Percentiles rank a stretch among this genome's conserved stretches.
Evolutionary conservation across 1,284 basidiomycete species (phyloP).

Genomic region (Heliocybe sulcata): DNA sequence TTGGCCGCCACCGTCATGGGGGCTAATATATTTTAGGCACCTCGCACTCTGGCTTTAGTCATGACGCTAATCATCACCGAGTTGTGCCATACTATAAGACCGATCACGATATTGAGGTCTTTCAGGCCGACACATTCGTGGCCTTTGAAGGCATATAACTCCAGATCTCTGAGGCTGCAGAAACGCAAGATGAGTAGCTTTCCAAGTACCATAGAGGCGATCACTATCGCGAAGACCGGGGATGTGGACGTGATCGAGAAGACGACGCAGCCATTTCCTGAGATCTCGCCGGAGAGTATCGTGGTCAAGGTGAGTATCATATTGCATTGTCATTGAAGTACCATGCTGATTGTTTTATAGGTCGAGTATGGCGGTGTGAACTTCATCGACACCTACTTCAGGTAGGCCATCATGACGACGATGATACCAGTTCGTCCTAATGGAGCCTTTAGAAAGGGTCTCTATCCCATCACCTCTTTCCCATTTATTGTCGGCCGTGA

Average conservation of each 20-base stretch:
- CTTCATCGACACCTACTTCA: conserved; percentile 80
- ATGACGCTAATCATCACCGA: neutral
- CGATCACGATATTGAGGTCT: neutral
- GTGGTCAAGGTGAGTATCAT: conserved; percentile 62
- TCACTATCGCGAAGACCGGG: conserved; percentile 57
- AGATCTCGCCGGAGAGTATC: conserved; percentile 57
- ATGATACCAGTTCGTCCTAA: neutral
- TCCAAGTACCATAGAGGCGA: conserved; percentile 49
- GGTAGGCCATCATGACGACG: conserved; percentile 23
- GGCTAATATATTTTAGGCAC: neutral
- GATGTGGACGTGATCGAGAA: conserved; percentile 78
- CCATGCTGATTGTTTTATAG: conserved; percentile 21
- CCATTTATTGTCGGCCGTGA: conserved; percentile 61
- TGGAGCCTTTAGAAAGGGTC: conserved; percentile 19
- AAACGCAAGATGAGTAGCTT: conserved; percentile 25
- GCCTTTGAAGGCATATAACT: neutral
- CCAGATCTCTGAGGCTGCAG: neutral
- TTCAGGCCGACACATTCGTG: neutral
- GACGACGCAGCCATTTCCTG: conserved; percentile 51
- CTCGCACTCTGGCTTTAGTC: neutral
- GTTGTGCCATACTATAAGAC: neutral
- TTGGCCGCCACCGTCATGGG: too few species aligned
- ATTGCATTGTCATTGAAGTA: neutral
- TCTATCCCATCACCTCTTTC: conserved; percentile 30
- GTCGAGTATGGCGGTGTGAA: conserved; percentile 70